Conservation (phyloP, 2,329 filamentous ascomycete species). For the Nakataea oryzae region DNA sequence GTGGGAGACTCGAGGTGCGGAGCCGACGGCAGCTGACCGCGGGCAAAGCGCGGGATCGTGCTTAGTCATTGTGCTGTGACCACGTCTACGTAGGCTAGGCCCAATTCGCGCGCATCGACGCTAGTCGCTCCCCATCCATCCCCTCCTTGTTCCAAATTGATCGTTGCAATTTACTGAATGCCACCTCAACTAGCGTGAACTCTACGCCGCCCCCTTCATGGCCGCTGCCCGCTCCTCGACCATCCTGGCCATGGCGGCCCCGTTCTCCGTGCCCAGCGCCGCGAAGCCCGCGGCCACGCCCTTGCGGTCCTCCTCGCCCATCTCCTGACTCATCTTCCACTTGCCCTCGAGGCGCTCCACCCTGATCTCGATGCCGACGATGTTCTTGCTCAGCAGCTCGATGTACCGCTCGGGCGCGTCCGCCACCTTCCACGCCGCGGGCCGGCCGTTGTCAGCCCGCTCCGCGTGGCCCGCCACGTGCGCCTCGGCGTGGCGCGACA, state of each 20-base stretch:
- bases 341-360: slow-evolving; percentile 47
- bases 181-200: too few relatives aligned
- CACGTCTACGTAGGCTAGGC: too few relatives aligned
- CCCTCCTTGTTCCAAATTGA: too few relatives aligned
- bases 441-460: slow-evolving; percentile 41
- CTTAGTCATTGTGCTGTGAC: too few relatives aligned
- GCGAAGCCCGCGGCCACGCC: slow-evolving; percentile 49
- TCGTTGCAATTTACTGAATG: too few relatives aligned
- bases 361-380: slow-evolving; percentile 50
- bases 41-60: too few relatives aligned
- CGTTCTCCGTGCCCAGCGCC: slow-evolving; percentile 18
- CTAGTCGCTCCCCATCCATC: too few relatives aligned
- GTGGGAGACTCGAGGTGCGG: background rate
- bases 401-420: slow-evolving; percentile 48
- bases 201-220: background rate
- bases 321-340: slow-evolving; percentile 59
- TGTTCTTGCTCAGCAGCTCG: slow-evolving; percentile 44
- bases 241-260: slow-evolving; percentile 18
- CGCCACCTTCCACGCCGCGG: slow-evolving; percentile 40
- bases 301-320: slow-evolving; percentile 36
- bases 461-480: slow-evolving; percentile 45
- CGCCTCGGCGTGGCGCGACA: slow-evolving; percentile 36
- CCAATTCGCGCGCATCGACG: too few relatives aligned
- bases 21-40: background rate
- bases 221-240: slow-evolving; percentile 11